Evolutionary conservation across 1,284 basidiomycete genomes (phyloP).

Genomic region (Marasmius sp.): DNA sequence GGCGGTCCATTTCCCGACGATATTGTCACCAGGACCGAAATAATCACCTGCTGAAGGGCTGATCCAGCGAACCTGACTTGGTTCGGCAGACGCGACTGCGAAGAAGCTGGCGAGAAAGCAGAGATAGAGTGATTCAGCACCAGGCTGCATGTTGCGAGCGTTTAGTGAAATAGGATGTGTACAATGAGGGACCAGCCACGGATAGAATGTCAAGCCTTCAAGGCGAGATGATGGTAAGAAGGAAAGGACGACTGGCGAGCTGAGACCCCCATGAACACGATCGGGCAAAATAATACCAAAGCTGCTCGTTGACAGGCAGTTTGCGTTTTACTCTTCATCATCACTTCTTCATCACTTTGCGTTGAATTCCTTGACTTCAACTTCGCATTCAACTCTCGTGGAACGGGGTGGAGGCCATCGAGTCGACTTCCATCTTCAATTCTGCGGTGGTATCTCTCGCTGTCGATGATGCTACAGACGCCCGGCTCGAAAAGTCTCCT

Average conservation of each 20-base stretch:
- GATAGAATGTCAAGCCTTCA: constrained; percentile 8
- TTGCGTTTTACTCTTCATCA: not conserved
- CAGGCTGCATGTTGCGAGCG: not conserved
- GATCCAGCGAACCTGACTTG: constrained; percentile 12
- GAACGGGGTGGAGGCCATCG: constrained; percentile 51
- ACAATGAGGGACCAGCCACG: constrained; percentile 4
- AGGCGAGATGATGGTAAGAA: constrained; percentile 9
- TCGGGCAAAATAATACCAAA: constrained; percentile 2
- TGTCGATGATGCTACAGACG: constrained; percentile 24
- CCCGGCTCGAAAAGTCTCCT: constrained; percentile 33
- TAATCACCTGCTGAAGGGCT: constrained; percentile 16
- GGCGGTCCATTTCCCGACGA: constrained; percentile 28
- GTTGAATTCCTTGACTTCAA: not conserved
- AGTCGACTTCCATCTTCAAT: constrained; percentile 50
- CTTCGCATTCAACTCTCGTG: constrained; percentile 2
- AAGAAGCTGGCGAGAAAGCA: not conserved
- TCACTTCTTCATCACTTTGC: not conserved
- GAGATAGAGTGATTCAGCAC: constrained; percentile 3
- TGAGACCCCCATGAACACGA: not conserved
- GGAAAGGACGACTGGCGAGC: constrained; percentile 6
- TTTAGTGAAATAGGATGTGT: not conserved
- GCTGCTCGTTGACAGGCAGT: not conserved
- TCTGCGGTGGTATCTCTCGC: constrained; percentile 3
- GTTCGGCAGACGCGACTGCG: not conserved
- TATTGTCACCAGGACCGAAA: constrained; percentile 24